Evolutionary conservation across 2,329 filamentous ascomycete species (phyloP).

Genomic region (Ophiostoma pallidulum): DNA sequence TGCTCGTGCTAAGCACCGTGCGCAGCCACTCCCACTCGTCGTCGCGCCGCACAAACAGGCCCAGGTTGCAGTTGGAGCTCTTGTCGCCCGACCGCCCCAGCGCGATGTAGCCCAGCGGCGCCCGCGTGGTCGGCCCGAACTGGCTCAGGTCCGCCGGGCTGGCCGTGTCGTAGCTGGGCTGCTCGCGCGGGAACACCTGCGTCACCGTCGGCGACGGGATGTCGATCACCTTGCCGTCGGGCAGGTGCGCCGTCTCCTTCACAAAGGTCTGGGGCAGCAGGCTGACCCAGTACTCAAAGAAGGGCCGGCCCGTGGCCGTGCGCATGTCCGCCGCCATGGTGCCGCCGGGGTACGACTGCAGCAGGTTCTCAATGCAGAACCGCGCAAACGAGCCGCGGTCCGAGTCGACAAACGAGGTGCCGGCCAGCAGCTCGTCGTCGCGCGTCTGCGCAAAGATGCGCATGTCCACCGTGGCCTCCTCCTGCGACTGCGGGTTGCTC

Average conservation of each 20-base stretch:
- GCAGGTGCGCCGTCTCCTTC: conserved; percentile 17
- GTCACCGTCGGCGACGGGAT: conserved; percentile 19
- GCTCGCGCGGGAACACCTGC: conserved; percentile 13
- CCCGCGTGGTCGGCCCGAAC: conserved; percentile 16
- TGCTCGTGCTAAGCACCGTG: conserved; percentile 29
- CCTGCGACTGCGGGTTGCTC: conserved; percentile 22
- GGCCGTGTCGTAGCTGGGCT: conserved; percentile 13
- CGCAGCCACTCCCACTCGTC: conserved; percentile 39
- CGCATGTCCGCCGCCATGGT: conserved; percentile 18
- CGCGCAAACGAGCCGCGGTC: conserved; percentile 18
- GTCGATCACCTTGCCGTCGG: conserved; percentile 14
- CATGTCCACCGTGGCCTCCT: conserved; percentile 26
- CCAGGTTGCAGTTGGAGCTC: conserved; percentile 34
- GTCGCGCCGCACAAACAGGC: conserved; percentile 34
- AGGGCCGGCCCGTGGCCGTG: conserved; percentile 15
- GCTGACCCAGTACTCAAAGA: conserved; percentile 19
- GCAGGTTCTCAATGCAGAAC: conserved; percentile 18
- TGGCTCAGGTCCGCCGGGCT: conserved; percentile 11
- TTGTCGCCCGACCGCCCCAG: conserved; percentile 34
- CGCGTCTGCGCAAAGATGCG: conserved; percentile 30
- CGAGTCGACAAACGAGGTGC: conserved; percentile 9
- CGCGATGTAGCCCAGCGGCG: conserved; percentile 24
- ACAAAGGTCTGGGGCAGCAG: conserved; percentile 18
- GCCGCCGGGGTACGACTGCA: conserved; percentile 17
- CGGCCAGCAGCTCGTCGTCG: conserved; percentile 13